Evolutionary conservation across 2,329 filamentous ascomycete genomes (phyloP), one percentile per base, ranked within the genome.

Genomic region (Emergomyces pasteurianus): DNA sequence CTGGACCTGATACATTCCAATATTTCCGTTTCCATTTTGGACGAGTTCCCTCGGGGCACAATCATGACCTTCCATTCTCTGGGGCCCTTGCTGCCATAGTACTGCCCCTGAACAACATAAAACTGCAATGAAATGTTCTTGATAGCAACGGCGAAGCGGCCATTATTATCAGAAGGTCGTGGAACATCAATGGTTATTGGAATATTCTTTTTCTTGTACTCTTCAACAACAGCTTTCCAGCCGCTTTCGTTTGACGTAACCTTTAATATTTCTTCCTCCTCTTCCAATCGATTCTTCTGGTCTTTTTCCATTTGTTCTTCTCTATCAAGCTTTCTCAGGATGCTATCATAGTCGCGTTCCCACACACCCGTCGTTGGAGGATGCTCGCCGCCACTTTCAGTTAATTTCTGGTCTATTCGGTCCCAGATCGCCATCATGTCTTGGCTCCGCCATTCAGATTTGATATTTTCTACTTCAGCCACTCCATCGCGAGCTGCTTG

Each of bases 371-470:
- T 71, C 5, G 72, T 69, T 62, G 74, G 73, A 36, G 75, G 64
- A 49, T 73, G 65, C 6, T 69, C 69, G 6, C 76, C 76, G 21
- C 68, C 69, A 2, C 71, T 72, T 57, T 76, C 72, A 43, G 66
- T 68, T 59, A 76, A 67, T 40, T 72, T 70, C 26, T 69, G 68
- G 28, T 74, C 70, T 8, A 76, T 67, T 38, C 67, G 68, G 2
- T 71, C 67, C 73, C 74, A 77, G 9, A 78, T 69, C 1, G 68
- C 63, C 38, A 72, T 70, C 65, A 77, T 70, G 46, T 77, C 74
- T 2, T 72, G 69, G 47, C 71, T 71, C 9, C 71, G 71, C 75
- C 76, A 79, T 61, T 73, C 63, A 8, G 67, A 61, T 59, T 75
- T 73, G 59, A 79, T 77, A 6, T 65, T 65, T 46, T 71, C 65